These are phyloP conservation scores for Hypoxylon lenormandii DNA, from an alignment of 495 filamentous ascomycete species.

Conservation along the genomic window DNA sequence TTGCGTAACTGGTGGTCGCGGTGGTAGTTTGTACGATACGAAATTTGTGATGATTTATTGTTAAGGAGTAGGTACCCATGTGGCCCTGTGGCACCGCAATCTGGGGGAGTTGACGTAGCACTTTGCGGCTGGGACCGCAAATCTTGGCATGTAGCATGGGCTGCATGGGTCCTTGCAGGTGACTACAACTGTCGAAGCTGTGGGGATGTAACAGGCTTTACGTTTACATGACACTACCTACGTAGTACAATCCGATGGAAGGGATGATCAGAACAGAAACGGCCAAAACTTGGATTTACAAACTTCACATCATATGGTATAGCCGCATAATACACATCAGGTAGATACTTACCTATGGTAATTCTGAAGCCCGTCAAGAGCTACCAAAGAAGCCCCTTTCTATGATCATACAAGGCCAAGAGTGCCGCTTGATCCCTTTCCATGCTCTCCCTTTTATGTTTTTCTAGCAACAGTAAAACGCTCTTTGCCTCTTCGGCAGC, in stretches of 20 bases:
- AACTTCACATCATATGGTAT: neutral
- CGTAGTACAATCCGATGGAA: neutral
- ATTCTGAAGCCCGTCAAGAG: no score
- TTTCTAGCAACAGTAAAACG: no score
- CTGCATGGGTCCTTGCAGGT: no score
- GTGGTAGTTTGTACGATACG: no score
- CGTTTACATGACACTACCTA: conserved; percentile 5
- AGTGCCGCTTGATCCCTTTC: no score
- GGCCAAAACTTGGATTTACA: neutral
- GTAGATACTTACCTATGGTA: no score
- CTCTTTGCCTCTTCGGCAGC: no score
- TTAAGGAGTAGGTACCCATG: neutral
- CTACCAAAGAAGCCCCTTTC: no score
- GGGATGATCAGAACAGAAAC: neutral
- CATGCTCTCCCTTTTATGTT: no score
- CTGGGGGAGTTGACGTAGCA: conserved; percentile 17
- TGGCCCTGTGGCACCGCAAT: neutral
- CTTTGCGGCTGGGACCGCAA: conserved; percentile 3
- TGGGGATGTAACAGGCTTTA: neutral
- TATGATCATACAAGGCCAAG: no score
- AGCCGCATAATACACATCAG: no score
- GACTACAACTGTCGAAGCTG: neutral
- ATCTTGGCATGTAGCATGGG: conserved; percentile 21
- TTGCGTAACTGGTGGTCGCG: conserved; percentile 46
- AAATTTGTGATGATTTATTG: neutral